phyloP scores from a whole-genome alignment of 1,284 basidiomycete genomes.

The Takashimella tepidaria region DNA sequence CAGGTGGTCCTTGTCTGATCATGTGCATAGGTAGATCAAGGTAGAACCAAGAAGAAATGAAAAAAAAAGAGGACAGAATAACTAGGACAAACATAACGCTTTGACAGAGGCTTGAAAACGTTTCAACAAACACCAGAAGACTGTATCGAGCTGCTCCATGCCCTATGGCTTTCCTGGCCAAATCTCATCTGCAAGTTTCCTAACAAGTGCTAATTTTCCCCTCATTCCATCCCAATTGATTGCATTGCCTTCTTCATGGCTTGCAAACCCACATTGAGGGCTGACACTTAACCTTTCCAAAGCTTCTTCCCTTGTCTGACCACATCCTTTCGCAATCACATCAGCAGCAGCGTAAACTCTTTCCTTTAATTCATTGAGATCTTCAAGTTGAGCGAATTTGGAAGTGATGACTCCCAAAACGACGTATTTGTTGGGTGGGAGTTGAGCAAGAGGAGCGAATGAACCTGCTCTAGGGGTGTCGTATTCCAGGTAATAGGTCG shows the following conservation, averaged over 20 bases:
- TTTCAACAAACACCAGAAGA: no score
- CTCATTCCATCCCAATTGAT: constrained; percentile 35
- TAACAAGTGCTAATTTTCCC: constrained; percentile 33
- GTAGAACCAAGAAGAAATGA: no score
- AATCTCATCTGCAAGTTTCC: constrained; percentile 33
- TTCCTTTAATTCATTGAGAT: constrained; percentile 55
- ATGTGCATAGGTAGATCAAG: no score
- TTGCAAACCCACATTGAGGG: constrained; percentile 37
- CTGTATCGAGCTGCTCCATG: not conserved
- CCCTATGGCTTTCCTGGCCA: constrained; percentile 23
- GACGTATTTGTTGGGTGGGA: constrained; percentile 60
- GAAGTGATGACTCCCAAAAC: constrained; percentile 70
- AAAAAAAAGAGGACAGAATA: no score
- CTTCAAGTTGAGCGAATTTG: constrained; percentile 64
- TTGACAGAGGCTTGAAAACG: no score
- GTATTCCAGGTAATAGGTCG: constrained; percentile 69
- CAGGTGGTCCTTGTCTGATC: no score
- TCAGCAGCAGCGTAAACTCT: constrained; percentile 63
- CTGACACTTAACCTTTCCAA: constrained; percentile 30
- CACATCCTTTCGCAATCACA: constrained; percentile 36
- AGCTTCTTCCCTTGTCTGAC: constrained; percentile 16
- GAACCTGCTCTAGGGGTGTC: constrained; percentile 67
- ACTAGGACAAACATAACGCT: no score
- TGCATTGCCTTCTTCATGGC: constrained; percentile 33
- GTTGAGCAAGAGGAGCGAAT: constrained; percentile 61